Percentiles rank a stretch among this genome's conserved stretches.
Conservation (phyloP, 495 filamentous ascomycete species). For the Penicillium chermesinum region DNA sequence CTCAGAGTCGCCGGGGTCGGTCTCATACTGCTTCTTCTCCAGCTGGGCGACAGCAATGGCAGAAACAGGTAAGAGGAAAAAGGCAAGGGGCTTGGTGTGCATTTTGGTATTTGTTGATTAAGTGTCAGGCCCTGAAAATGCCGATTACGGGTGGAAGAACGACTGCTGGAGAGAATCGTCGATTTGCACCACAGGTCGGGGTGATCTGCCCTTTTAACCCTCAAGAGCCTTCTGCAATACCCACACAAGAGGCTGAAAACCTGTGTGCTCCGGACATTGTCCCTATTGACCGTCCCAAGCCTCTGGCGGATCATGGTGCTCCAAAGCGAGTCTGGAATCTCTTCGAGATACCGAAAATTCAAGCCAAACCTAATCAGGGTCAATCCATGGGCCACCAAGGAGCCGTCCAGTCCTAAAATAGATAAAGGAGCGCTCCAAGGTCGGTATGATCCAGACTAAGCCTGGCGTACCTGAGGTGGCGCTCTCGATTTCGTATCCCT, state of each 20-base stretch:
- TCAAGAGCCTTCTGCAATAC: neutral
- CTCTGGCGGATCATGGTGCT: neutral
- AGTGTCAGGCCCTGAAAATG: neutral
- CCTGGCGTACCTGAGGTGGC: neutral
- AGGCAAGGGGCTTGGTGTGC: constrained; percentile 8
- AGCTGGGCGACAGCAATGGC: constrained; percentile 3
- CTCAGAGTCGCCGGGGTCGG: constrained; percentile 5
- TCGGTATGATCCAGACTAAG: neutral
- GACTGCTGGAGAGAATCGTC: neutral
- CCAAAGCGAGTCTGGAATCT: too few relatives aligned
- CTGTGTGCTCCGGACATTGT: neutral
- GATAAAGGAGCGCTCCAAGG: neutral
- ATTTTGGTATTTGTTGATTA: neutral
- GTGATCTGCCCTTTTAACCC: neutral
- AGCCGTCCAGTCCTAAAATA: neutral
- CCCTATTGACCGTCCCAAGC: neutral
- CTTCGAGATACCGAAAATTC: too few relatives aligned
- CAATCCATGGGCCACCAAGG: neutral
- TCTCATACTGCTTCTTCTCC: constrained; percentile 15
- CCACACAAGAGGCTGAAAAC: neutral
- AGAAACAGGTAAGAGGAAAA: constrained; percentile 7
- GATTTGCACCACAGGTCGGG: neutral
- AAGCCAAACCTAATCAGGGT: neutral
- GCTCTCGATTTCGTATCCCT: neutral
- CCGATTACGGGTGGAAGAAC: neutral